Evolutionary conservation across 2,329 filamentous ascomycete genomes (phyloP), one percentile per base, ranked within the genome.

Genomic region (Neofusicoccum sp.): DNA sequence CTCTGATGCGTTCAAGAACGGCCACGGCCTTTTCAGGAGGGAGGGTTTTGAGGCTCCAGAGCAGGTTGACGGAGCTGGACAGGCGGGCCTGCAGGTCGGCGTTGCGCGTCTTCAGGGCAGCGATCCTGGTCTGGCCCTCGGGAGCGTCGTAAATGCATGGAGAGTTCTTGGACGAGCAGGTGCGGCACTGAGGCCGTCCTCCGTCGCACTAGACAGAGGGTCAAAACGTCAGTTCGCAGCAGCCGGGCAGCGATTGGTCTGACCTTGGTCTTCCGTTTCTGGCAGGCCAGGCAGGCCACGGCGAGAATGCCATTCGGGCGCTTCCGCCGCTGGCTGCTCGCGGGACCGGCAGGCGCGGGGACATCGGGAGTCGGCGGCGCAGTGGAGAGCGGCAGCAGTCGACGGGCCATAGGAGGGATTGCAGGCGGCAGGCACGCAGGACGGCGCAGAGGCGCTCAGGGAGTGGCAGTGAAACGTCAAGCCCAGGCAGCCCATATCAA

Each of bases 11-110:
- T 22, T 64, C 45, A 16, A 70, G 61, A 16, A 68, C 41, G 1
- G 62, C 49, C 5, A 62, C 47, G 14, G 68, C 67, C 28, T 65
- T 56, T 7, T 67, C 52, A 1, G 61, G 50, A n/a, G 64, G 66
- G 3, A 61, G 56, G 1, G 63, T 68, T 31, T 69, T 67, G 12
- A 70, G 61, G 16, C 41, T 62, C 66, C 69, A 69, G 5, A 69
- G 45, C 14, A 69, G 61, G n/a, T 67, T 64, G 33, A 65, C 33
- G 7, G 56, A 60, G 12, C n/a, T 39, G 33, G 43, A 22, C 16
- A 60, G 33, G 3, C 44, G 56, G 8, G 31, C 22, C 28, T 60
- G 43, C 3, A 60, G 56, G n/a, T 60, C 33, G 3, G 31, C 12
- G 14, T 48, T 48, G 33, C 44, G 43, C 3, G 12, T n/a, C 36